Conservation (phyloP, 441 rosid genomes). For the Iberis amara region DNA sequence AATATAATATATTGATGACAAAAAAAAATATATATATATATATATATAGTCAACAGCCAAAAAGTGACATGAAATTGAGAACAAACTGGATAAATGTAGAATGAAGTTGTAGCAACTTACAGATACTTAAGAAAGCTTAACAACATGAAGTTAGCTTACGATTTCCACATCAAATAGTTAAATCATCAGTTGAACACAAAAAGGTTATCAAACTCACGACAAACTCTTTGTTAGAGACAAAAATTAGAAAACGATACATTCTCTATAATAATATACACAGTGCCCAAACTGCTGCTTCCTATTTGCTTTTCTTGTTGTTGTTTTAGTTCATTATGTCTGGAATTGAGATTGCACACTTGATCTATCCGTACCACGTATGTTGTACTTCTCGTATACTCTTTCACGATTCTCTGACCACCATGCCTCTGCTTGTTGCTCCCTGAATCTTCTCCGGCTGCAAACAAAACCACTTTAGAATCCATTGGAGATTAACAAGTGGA, state of each 20-base stretch:
- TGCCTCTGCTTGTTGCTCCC: constrained; percentile 89
- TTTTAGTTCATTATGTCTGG: constrained; percentile 16
- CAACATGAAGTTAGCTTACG: constrained; percentile 10
- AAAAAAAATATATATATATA: too few relatives aligned
- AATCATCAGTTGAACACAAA: not conserved
- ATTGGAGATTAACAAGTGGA: not conserved
- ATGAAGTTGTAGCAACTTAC: not conserved
- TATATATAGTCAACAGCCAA: too few relatives aligned
- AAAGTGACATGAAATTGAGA: too few relatives aligned
- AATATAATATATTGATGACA: too few relatives aligned
- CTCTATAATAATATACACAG: constrained; percentile 20
- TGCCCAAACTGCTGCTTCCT: constrained; percentile 11
- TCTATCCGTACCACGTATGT: constrained; percentile 72
- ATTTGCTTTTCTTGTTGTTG: not conserved
- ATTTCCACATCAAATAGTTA: not conserved
- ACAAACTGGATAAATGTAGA: not conserved
- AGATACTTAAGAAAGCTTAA: not conserved
- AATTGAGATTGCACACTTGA: constrained; percentile 45
- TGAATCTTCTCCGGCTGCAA: constrained; percentile 89
- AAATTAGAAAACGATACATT: not conserved
- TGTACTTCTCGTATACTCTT: constrained; percentile 73
- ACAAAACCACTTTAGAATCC: constrained; percentile 4
- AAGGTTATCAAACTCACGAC: constrained; percentile 24
- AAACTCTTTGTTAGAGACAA: constrained; percentile 10
- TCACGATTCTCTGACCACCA: constrained; percentile 99